phyloP scores from a whole-genome alignment of 1,284 basidiomycete genomes.

The Phellopilus nigrolimitatus region DNA sequence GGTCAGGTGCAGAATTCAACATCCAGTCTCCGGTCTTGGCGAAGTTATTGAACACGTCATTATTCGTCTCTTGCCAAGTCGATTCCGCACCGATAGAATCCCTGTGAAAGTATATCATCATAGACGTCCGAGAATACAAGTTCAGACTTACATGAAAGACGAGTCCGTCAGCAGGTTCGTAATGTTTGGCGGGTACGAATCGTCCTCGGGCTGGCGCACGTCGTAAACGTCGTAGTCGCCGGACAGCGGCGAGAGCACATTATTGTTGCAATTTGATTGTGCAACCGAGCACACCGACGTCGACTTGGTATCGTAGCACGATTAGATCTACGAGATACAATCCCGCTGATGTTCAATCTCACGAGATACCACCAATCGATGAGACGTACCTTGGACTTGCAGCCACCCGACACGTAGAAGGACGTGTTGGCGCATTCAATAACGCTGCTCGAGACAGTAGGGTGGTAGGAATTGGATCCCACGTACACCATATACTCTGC shows the following conservation, averaged over 20 bases:
- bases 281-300: conserved; percentile 48
- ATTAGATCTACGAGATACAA: conserved; percentile 37
- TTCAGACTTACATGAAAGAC: conserved; percentile 27
- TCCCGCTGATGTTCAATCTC: neutral
- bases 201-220: conserved; percentile 42
- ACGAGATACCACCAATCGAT: neutral
- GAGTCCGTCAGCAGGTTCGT: conserved; percentile 38
- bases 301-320: conserved; percentile 44
- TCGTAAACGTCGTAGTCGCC: conserved; percentile 51
- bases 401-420: conserved; percentile 44
- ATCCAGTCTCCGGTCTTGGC: conserved; percentile 60
- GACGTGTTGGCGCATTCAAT: conserved; percentile 40
- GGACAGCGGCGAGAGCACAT: conserved; percentile 45
- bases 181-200: conserved; percentile 52
- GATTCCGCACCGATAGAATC: no score
- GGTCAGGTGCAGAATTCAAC: conserved; percentile 47
- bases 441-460: conserved; percentile 39
- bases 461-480: conserved; percentile 49
- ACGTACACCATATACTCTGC: conserved; percentile 53
- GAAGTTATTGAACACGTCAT: conserved; percentile 50
- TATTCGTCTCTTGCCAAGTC: conserved; percentile 46
- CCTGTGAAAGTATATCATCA: no score
- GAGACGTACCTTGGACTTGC: conserved; percentile 41
- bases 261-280: conserved; percentile 50
- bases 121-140: neutral